A percentile compares a stretch with the other conserved stretches of the same genome.
Conservation (phyloP, 2,329 filamentous ascomycete genomes). For the Sporothrix schenckii region DNA sequence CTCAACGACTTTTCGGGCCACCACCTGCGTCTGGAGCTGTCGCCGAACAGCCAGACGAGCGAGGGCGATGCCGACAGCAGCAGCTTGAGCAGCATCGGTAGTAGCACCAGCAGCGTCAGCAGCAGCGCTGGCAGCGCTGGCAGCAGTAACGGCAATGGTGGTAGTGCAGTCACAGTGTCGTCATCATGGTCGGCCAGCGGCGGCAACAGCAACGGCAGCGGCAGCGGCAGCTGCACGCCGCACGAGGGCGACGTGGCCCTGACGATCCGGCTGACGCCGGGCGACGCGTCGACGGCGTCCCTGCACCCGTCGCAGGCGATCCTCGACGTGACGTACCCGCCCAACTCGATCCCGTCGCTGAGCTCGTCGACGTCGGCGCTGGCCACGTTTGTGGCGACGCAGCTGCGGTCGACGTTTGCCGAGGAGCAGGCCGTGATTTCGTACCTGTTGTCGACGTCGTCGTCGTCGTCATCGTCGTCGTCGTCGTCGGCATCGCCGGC, state of each 20-base stretch:
- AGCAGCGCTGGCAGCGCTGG: conserved; percentile 30
- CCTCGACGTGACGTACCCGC: conserved; percentile 76
- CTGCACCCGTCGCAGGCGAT: conserved; percentile 70
- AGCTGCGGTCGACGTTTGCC: conserved; percentile 75
- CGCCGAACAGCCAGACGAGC: conserved; percentile 23
- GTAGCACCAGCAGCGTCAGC: conserved; percentile 36
- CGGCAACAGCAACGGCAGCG: conserved; percentile 35
- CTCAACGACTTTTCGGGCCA: conserved; percentile 84
- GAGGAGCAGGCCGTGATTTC: conserved; percentile 89
- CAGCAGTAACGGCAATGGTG: too few relatives aligned
- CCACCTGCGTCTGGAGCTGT: conserved; percentile 71
- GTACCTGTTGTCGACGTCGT: conserved; percentile 67
- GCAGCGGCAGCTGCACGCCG: conserved; percentile 38
- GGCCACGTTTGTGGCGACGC: conserved; percentile 75
- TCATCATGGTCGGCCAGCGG: neutral
- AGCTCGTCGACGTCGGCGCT: conserved; percentile 72
- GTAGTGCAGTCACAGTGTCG: neutral
- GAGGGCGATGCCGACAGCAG: conserved; percentile 38
- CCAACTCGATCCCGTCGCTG: conserved; percentile 66
- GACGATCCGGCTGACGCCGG: conserved; percentile 69
- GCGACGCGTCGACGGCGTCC: conserved; percentile 61
- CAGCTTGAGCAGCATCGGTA: conserved; percentile 35
- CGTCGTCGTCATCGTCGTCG: conserved; percentile 34
- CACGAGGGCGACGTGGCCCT: conserved; percentile 62
- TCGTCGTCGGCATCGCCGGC: conserved; percentile 48